Base-by-base conservation (phyloP, 1,284 basidiomycete species). In the Cutaneotrichosporon sp. region DNA sequence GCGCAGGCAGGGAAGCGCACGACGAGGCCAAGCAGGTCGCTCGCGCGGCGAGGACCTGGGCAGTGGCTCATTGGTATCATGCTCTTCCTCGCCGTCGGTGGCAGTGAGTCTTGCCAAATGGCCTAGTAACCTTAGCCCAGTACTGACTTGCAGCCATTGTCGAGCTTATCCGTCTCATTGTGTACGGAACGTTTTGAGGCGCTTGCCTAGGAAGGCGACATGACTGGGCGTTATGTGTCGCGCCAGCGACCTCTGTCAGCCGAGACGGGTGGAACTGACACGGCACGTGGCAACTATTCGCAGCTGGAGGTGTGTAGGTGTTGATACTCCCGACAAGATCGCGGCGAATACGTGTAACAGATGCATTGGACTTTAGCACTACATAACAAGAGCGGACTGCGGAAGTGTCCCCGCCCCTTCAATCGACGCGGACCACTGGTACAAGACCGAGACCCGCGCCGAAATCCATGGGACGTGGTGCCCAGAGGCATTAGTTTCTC, bases 1-100 rank as follows among this genome's bases (percentile, higher is more conserved):
- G 68, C 71, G 9, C 57, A 63, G 48, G 66, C 67, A 5, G 71
- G 71, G 6, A 73, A 71, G 55, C 54, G 54, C 27, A 73, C 71
- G 27, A 59, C 61, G 6, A 43, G 67, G 49, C 70, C 71, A 17
- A 64, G 68, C 12, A 47, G 62, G 31, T 62, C 66, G 24, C 52
- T 52, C 3, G 59, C 62, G 37, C 62, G 59, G 42, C 48, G 66
- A 25, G 62, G 61, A 39, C 61, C 64, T 12, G 62, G 53, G 3
- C 63, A 61, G 19, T 71, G 68, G 67, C 62, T 73, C 0, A 48
- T 73, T 52, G 59, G 66, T 16, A 65, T 45, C 9, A 67, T 73
- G 63, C 66, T 69, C 9, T 70, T 72, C 57, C 52, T 73, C 52
- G 43, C 70, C 3, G 61, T 69, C 25, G 71, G 71, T 5, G 68